These are phyloP conservation scores for Spinacia oleracea DNA, from an alignment of 179 eudicot genomes.

Conservation along the genomic window DNA sequence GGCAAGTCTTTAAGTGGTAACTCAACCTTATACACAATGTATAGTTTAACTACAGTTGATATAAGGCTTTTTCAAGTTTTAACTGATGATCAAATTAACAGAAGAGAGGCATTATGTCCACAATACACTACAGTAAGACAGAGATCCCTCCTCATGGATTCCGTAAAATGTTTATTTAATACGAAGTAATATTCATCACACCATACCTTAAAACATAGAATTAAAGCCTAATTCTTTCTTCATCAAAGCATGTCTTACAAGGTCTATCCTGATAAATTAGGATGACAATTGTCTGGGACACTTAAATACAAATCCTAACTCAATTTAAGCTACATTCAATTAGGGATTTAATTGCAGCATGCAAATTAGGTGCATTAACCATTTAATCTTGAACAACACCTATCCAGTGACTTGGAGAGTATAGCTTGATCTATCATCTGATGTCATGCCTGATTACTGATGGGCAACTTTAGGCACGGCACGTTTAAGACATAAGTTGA, in stretches of 20 bases:
- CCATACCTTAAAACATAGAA: not conserved
- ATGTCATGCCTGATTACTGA: no score
- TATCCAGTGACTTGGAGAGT: not conserved
- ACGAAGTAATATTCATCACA: no score
- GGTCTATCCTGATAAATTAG: not conserved
- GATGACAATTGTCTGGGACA: not conserved
- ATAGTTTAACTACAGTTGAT: not conserved
- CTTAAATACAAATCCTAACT: not conserved
- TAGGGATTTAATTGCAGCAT: not conserved
- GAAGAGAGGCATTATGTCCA: not conserved
- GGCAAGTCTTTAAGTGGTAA: not conserved
- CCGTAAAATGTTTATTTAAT: not conserved
- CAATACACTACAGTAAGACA: not conserved
- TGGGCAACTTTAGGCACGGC: not conserved
- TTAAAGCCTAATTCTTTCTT: not conserved
- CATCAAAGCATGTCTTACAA: not conserved
- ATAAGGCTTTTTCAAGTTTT: not conserved
- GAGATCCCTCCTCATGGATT: not conserved
- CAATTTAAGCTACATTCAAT: not conserved
- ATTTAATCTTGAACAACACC: no score
- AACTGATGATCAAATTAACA: not conserved
- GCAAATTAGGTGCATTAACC: not conserved
- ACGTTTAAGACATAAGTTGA: not conserved
- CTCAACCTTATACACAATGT: not conserved
- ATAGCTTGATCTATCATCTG: not conserved